Evolutionary conservation across 2,329 filamentous ascomycete species (phyloP), one percentile per base, ranked within the genome.

Genomic region (Pyrenophora graminea): DNA sequence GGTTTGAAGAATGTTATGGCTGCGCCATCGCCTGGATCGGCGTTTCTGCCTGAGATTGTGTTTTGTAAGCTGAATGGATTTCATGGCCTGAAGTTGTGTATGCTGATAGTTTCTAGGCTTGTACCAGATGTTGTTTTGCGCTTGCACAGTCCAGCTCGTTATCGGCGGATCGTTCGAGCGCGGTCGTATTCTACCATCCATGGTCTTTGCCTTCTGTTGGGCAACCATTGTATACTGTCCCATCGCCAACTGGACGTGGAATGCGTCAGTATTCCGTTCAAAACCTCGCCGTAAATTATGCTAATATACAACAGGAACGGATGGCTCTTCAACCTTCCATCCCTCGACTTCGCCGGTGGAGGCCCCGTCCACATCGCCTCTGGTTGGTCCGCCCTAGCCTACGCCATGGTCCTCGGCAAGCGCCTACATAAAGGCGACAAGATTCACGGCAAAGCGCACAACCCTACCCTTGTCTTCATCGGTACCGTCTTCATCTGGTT

Each of bases 191-290:
- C 50, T 87, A 17, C 84, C 82, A 36, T 85, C 83, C 7, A 78
- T 89, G 63, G 75, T 89, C 21, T 89, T 86, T 56, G 76, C 79
- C 18, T 83, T 86, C 65, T 80, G 75, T 62, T 87, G 84, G 84
- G 82, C 83, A 0, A 87, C 85, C 0, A 77, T 86, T 47, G 85
- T 87, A 2, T 87, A 87, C 69, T 86, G 79, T 58, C 79, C 80
- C 0, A 80, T 87, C 31, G 84, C 84, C 0, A 85, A 80, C 72
- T 87, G 84, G 84, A 85, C 83, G 3, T 88, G 85, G 85, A 87
- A 87, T 61, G 64, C 79, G 43, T n/a, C 82, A 30, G 34, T 41
- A 2, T 12, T n/a, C 19, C 2, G 13, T 6, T 17, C 13, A 18
- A 19, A 8, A 21, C 3, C 3, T 21, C 17, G 2, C 30, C 12